Percentiles rank a stretch among this genome's conserved stretches.
These are phyloP conservation scores for Cyberlindnera amylophila DNA, from an alignment of 805 yeast genomes.

Conservation along the genomic window DNA sequence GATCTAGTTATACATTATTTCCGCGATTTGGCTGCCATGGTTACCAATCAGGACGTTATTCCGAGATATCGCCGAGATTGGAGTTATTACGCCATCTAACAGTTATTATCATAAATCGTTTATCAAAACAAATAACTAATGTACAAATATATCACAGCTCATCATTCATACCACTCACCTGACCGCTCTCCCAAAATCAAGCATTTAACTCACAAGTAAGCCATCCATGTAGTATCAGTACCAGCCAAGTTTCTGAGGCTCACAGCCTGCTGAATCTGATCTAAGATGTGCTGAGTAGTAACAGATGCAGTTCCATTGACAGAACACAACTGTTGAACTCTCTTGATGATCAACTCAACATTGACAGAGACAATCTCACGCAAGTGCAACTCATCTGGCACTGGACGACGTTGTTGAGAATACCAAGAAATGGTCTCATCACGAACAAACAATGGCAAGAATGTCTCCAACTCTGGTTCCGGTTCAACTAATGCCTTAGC, in stretches of 20 bases:
- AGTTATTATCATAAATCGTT: no score
- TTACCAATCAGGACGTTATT: neutral
- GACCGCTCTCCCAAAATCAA: no score
- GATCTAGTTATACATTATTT: no score
- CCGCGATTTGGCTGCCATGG: no score
- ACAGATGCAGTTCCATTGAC: conserved; percentile 48
- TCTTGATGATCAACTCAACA: conserved; percentile 78
- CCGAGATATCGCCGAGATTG: no score
- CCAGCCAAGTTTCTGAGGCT: conserved; percentile 91
- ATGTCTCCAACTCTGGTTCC: conserved; percentile 87
- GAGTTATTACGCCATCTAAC: no score
- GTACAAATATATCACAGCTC: neutral
- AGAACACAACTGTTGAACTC: conserved; percentile 76
- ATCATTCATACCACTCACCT: no score
- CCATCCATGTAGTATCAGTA: conserved; percentile 93
- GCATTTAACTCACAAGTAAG: conserved; percentile 65
- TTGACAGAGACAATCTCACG: conserved; percentile 84
- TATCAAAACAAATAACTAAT: neutral
- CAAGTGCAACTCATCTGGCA: conserved; percentile 78
- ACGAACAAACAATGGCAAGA: conserved; percentile 87
- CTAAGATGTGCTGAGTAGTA: conserved; percentile 85
- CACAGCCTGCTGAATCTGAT: conserved; percentile 89
- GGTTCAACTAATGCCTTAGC: conserved; percentile 89
- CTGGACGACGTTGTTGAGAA: conserved; percentile 77
- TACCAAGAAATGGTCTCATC: conserved; percentile 96